A percentile compares a stretch with the other conserved stretches of the same genome.
Conservation (phyloP, 2,329 filamentous ascomycete genomes). For the Fusarium subtropicale region DNA sequence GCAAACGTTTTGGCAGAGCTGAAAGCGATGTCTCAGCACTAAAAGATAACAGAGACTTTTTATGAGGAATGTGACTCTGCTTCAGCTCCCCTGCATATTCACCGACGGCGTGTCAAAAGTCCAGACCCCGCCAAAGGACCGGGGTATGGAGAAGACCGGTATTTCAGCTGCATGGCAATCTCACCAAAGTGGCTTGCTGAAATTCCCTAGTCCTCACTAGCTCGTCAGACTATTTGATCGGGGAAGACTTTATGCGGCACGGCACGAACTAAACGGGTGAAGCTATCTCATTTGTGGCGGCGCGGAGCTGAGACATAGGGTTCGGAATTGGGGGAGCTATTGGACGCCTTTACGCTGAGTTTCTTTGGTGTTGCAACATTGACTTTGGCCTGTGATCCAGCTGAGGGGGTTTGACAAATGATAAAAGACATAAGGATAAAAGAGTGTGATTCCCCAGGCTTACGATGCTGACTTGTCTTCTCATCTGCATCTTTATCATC, state of each 20-base stretch:
- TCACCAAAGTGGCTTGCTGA: conserved; percentile 10
- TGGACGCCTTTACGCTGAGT: not conserved
- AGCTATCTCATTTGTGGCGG: not conserved
- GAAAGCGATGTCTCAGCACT: not conserved
- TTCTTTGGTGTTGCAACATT: not conserved
- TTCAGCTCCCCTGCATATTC: not conserved
- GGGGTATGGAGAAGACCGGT: not conserved
- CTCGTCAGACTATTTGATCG: not conserved
- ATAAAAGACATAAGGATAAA: not conserved
- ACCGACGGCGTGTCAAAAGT: not conserved
- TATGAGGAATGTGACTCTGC: not conserved
- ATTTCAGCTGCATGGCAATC: conserved; percentile 2
- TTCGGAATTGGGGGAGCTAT: not conserved
- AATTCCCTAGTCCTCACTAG: conserved; percentile 11
- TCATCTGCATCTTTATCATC: not conserved
- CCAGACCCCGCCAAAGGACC: not conserved
- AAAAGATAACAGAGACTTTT: not conserved
- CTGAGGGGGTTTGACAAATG: not conserved
- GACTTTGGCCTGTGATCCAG: not conserved
- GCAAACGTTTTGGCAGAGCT: not conserved
- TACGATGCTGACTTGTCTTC: not conserved
- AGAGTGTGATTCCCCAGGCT: not conserved
- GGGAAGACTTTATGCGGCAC: not conserved
- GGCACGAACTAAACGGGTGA: not conserved
- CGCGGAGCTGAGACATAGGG: not conserved